Evolutionary conservation across 768 basidiomycete genomes (phyloP).

Genomic region (Exsudoporus frostii): DNA sequence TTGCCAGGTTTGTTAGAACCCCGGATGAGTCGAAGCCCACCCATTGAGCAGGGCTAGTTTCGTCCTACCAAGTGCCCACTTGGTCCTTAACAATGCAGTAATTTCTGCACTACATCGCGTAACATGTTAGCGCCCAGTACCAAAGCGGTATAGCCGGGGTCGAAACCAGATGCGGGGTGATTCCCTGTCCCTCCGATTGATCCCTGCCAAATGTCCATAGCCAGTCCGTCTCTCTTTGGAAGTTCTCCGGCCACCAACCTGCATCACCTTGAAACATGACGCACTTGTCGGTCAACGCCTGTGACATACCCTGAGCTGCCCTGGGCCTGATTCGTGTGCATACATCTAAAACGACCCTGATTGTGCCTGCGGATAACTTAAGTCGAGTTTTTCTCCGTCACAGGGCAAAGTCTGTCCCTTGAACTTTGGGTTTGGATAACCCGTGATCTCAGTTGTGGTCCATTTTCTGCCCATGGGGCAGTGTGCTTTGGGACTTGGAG

Average conservation of each 20-base stretch:
- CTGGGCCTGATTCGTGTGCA: background rate
- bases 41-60: background rate
- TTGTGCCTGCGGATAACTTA: background rate
- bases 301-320: background rate
- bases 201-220: background rate
- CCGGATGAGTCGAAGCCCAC: background rate
- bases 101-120: background rate
- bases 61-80: background rate
- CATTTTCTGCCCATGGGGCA: background rate
- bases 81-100: background rate
- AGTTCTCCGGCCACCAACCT: background rate
- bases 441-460: background rate
- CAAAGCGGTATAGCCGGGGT: background rate
- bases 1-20: background rate
- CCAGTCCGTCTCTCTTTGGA: background rate
- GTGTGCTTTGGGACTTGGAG: too few relatives aligned
- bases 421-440: background rate
- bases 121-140: background rate
- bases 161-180: background rate
- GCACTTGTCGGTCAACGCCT: background rate
- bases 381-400: background rate
- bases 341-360: background rate
- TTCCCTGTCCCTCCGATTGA: background rate
- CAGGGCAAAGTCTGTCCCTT: background rate
- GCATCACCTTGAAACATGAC: background rate